Base-by-base conservation (phyloP, 2,329 filamentous ascomycete genomes). In the Thielaviopsis ethacetica region DNA sequence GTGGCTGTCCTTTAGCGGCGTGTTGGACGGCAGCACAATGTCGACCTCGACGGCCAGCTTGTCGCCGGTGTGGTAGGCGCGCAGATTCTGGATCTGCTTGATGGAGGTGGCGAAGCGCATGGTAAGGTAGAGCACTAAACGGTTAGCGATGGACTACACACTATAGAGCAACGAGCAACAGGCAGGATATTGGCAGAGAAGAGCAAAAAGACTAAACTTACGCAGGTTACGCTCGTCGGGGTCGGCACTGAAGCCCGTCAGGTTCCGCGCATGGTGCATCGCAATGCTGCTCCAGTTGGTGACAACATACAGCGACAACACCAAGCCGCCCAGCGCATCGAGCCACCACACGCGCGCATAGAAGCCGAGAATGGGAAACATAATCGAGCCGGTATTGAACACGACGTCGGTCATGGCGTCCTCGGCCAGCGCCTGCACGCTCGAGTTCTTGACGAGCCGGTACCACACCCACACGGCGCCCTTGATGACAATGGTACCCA, bases 41-140 rank as follows among this genome's bases (percentile, higher is more conserved):
- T 94, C 88, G 12, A 91, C 87, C 67, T 80, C 77, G 26, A 91
- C 86, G 63, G 88, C 90, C 60, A 93, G 76, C 73, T 90, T 91
- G 69, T 93, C 88, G 26, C 88, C 88, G 0, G 84, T 83, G 66
- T 94, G 88, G 68, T 93, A 94, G 1, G 88, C 88, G 64, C 90
- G 84, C 59, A 93, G 73, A 34, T 88, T 88, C 68, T 93, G 88
- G 62, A 94, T 93, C 68, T 88, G 84, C 66, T 82, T 83, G 67
- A 96, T 94, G 13, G 86, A 86, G 64, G 86, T 88, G 53, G 90
- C 90, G 68, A 95, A 95, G 21, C 91, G 85, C 86, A 95, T 95
- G 1, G 90, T 93, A 64, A 95, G 79, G 71, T 96, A 96, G 0
- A 95, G 76, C 22, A 95, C 71, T 61, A 38, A 6, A 2, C 21